Evolutionary conservation across 164 flowering plant genomes (phyloP).

Genomic region (Tinospora cordifolia): DNA sequence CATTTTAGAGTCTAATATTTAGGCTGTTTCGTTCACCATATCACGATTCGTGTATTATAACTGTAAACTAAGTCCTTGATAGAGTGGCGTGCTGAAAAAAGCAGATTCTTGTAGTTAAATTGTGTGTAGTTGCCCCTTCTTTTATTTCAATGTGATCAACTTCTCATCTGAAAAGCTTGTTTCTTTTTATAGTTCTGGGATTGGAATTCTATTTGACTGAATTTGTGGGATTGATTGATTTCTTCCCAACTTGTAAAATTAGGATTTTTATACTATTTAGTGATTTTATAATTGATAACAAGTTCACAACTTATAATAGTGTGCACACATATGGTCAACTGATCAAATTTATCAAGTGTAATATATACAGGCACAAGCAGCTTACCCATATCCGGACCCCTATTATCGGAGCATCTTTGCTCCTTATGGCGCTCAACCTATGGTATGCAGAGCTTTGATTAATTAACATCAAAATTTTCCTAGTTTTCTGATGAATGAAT

Average conservation of each 20-base stretch:
- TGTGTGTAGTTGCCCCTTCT: too few species aligned
- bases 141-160: background rate
- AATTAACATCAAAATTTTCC: background rate
- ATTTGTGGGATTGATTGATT: background rate
- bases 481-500: conserved; percentile 1
- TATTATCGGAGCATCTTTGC: conserved; percentile 83
- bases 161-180: background rate
- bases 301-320: background rate
- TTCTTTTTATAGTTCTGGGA: background rate
- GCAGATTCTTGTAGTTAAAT: too few species aligned
- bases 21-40: background rate
- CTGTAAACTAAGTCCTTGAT: too few species aligned
- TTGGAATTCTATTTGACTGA: background rate
- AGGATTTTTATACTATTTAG: background rate
- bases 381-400: conserved; percentile 86
- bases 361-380: conserved; percentile 49
- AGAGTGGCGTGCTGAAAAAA: too few species aligned
- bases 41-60: background rate
- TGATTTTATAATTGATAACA: background rate
- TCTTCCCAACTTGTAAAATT: background rate
- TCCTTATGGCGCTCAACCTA: conserved; percentile 74
- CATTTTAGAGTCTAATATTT: background rate
- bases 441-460: conserved; percentile 39
- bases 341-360: background rate
- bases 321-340: background rate